These are phyloP conservation scores for Corymbia calophylla DNA, from an alignment of 441 rosid species.

Conservation along the genomic window DNA sequence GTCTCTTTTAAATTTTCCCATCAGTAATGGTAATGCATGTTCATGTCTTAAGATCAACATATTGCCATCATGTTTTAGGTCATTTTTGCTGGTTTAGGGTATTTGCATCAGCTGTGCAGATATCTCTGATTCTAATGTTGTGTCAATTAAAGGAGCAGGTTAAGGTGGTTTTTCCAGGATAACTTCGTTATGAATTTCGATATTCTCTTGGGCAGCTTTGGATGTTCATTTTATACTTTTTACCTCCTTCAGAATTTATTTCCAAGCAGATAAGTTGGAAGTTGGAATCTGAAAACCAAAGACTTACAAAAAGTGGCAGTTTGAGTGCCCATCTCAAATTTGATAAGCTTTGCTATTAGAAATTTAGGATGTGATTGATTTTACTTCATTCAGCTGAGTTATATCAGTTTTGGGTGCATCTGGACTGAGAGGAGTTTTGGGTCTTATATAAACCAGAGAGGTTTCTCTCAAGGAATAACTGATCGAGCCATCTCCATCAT, in stretches of 20 bases:
- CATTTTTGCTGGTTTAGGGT: background rate
- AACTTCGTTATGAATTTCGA: background rate
- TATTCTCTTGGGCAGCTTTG: background rate
- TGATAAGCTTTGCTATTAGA: background rate
- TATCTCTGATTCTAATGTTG: background rate
- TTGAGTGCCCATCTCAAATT: background rate
- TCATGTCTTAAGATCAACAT: background rate
- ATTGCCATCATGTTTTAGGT: background rate
- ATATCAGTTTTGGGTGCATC: background rate
- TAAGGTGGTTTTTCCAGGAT: background rate
- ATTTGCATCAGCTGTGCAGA: background rate
- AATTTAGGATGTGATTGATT: background rate
- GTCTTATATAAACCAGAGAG: background rate
- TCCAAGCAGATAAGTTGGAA: background rate
- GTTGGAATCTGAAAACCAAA: background rate
- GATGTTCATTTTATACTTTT: background rate
- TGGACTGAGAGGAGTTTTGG: background rate
- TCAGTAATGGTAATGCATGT: background rate
- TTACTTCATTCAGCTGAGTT: background rate
- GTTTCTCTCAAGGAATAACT: background rate
- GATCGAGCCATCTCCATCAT: background rate
- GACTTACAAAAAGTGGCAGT: background rate
- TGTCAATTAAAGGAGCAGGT: background rate
- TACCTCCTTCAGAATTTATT: background rate
- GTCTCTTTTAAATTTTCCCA: constrained; percentile 7